Base-by-base conservation (phyloP, 2,329 filamentous ascomycete genomes). In the Pseudohalonectria lignicola region DNA sequence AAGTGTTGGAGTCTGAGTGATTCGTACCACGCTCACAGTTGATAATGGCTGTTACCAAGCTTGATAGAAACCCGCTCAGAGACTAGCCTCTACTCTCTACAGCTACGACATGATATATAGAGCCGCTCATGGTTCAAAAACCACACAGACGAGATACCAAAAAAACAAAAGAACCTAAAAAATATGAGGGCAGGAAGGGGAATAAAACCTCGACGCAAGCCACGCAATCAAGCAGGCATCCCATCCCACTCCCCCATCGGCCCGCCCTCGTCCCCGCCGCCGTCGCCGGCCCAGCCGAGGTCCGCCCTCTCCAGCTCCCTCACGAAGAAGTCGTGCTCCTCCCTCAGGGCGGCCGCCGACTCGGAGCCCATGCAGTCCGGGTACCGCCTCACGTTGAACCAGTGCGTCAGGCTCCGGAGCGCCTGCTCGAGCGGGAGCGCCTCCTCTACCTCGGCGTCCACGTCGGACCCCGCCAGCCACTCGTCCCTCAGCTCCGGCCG, bases 401-500 rank as follows among this genome's bases (percentile, higher is more conserved):
- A 98, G 57, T 95, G 87, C 38, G 90, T 95, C 45, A 98, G 60
- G 31, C 84, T 86, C 31, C 92, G 70, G 32, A 96, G 67, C 1
- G 86, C 87, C 64, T 95, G 88, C 61, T 98, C 92, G 7, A 95
- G 68, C 2, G 90, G 90, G 49, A 96, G 64, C 12, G 88, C 86
- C 54, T 94, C 86, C 53, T 96, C 92, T 2, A 96, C 87, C 48
- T 94, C 90, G 1, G 82, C 85, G 50, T 98, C 92, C 2, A 96
- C 79, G 54, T 95, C 88, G 43, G 82, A 83, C 5, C 90, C 90
- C 0, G 85, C 79, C 1, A 96, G 71, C 90, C 92, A 96, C 61
- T 95, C 92, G 53, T 98, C 92, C 21, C 90, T 74, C 33, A 98
- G 69, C 57, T 96, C 90, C 0, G 90, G 90, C 7, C 87, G 74